phyloP scores from a whole-genome alignment of 2,329 filamentous ascomycete species.

The Phaeosphaeriaceae sp. region DNA sequence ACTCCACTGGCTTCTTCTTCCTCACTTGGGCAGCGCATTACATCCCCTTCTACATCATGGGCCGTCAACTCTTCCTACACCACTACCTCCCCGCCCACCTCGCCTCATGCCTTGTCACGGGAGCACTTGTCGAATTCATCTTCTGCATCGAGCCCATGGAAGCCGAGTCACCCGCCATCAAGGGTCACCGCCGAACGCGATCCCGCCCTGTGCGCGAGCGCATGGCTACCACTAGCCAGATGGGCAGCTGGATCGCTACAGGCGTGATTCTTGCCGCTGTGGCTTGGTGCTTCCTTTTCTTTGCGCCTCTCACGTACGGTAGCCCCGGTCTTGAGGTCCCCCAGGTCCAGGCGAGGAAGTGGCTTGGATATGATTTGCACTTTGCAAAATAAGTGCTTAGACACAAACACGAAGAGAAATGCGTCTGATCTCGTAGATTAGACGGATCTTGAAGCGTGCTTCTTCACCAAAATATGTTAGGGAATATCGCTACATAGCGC shows the following conservation, averaged over 20 bases:
- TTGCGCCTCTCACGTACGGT: constrained; percentile 93
- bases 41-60: constrained; percentile 97
- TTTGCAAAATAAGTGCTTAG: constrained; percentile 81
- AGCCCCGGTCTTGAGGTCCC: constrained; percentile 84
- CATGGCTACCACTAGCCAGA: constrained; percentile 77
- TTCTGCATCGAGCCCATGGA: constrained; percentile 84
- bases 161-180: constrained; percentile 44
- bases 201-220: constrained; percentile 82
- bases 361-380: constrained; percentile 96
- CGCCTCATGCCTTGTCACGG: constrained; percentile 87
- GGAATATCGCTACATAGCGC: not conserved
- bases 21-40: constrained; percentile 97
- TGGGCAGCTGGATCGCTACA: constrained; percentile 80
- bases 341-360: constrained; percentile 84
- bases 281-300: constrained; percentile 86
- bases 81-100: constrained; percentile 96
- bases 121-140: constrained; percentile 91
- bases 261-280: constrained; percentile 71
- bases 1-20: constrained; percentile 99
- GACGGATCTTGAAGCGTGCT: not conserved
- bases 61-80: constrained; percentile 95
- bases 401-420: not conserved
- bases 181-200: constrained; percentile 50
- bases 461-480: not conserved
- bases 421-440: not conserved